phyloP scores from a whole-genome alignment of 148 eudicot genomes.

The Drosera capensis region DNA sequence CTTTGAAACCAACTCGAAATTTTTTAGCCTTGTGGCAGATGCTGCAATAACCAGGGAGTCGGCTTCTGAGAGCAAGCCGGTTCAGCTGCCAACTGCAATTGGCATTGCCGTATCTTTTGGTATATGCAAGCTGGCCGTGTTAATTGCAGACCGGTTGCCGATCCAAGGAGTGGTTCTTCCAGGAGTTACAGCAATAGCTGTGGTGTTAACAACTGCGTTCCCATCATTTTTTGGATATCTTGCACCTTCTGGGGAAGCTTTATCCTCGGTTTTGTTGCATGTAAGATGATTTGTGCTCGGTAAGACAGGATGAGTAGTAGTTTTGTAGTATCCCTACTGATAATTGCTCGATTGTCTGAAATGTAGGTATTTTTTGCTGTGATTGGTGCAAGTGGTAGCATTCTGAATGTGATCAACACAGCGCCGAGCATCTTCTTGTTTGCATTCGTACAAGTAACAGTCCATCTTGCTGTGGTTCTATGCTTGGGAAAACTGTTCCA shows the following conservation, averaged over 20 bases:
- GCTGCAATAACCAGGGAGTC: constrained; percentile 9
- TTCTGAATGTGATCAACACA: constrained; percentile 53
- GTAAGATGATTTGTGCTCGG: constrained; percentile 10
- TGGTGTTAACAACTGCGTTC: constrained; percentile 56
- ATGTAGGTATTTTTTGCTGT: constrained; percentile 75
- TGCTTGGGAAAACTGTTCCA: constrained; percentile 47
- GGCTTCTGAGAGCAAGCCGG: constrained; percentile 30
- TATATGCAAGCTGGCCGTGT: constrained; percentile 42
- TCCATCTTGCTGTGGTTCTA: constrained; percentile 52
- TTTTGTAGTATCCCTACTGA: not conserved
- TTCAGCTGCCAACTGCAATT: constrained; percentile 39
- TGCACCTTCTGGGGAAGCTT: constrained; percentile 71
- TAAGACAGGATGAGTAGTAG: not conserved
- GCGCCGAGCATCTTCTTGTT: constrained; percentile 73
- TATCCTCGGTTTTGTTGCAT: constrained; percentile 72
- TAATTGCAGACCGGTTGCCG: constrained; percentile 24
- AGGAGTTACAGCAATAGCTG: constrained; percentile 54
- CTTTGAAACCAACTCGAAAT: not conserved
- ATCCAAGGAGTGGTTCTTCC: constrained; percentile 65
- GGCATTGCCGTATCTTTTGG: constrained; percentile 61
- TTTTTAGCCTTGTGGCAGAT: constrained; percentile 27
- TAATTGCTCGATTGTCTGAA: not conserved
- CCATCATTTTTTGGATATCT: constrained; percentile 49
- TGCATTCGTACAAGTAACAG: constrained; percentile 62
- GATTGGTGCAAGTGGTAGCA: constrained; percentile 78